Percentiles rank a stretch among this genome's conserved stretches.
Evolutionary conservation across 805 yeast species (phyloP).

Genomic region (Monosporozyma aerobia): DNA sequence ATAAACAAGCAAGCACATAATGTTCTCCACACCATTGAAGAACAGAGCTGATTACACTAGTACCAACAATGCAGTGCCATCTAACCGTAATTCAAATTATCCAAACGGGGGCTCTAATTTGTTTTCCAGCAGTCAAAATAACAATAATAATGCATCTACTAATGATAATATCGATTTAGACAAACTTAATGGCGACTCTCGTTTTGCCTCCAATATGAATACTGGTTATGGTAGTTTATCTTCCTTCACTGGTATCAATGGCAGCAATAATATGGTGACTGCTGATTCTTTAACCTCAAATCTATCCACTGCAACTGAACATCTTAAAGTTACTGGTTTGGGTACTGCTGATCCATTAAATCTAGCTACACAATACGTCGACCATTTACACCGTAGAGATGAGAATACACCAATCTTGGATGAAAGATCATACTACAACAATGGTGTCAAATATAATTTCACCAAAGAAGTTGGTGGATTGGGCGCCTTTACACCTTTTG

Average conservation of each 20-base stretch:
- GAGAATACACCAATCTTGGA: slow-evolving; percentile 48
- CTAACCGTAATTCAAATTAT: background rate
- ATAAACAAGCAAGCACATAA: slow-evolving; percentile 1
- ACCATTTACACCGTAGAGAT: slow-evolving; percentile 49
- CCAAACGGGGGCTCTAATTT: background rate
- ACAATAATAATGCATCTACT: background rate
- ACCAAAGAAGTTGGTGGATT: slow-evolving; percentile 39
- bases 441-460: slow-evolving; percentile 60
- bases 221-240: background rate
- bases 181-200: background rate
- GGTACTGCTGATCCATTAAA: slow-evolving; percentile 34
- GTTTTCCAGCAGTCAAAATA: slow-evolving; percentile 6
- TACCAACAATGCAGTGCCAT: slow-evolving; percentile 12
- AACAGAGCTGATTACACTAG: slow-evolving; percentile 23
- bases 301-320: slow-evolving; percentile 19
- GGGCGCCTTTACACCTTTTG: slow-evolving; percentile 63
- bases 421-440: slow-evolving; percentile 39
- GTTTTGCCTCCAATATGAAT: background rate
- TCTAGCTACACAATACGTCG: slow-evolving; percentile 56
- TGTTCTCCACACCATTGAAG: slow-evolving; percentile 30
- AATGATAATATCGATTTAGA: background rate
- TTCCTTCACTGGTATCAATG: background rate
- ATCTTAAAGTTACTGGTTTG: slow-evolving; percentile 25
- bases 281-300: background rate
- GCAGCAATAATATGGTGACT: background rate